Conservation (phyloP, 2,329 filamentous ascomycete genomes). For the Elsinoe ampelina region DNA sequence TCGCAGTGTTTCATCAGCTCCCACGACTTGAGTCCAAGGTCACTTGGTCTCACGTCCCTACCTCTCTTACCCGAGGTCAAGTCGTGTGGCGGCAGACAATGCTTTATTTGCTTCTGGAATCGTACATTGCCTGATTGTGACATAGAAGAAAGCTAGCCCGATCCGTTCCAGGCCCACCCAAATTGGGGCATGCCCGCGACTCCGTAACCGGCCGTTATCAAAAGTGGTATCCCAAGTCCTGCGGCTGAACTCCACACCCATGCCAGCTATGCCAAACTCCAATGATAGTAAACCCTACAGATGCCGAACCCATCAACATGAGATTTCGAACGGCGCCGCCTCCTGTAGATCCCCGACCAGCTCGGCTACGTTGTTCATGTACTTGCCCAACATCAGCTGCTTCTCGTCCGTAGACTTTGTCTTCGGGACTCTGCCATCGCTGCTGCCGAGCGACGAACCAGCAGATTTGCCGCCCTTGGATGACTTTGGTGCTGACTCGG, state of each 20-base stretch:
- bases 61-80: not conserved
- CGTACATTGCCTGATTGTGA: too few relatives aligned
- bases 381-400: constrained; percentile 64
- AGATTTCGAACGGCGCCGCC: constrained; percentile 57
- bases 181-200: not conserved
- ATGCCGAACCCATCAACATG: constrained; percentile 5
- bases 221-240: constrained; percentile 1
- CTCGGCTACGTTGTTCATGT: constrained; percentile 75
- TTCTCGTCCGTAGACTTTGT: constrained; percentile 72
- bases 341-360: constrained; percentile 71
- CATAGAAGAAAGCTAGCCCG: not conserved
- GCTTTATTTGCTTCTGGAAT: not conserved
- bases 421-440: not conserved
- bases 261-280: constrained; percentile 11
- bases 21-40: not conserved
- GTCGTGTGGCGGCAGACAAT: not conserved
- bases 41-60: too few relatives aligned
- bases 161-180: not conserved
- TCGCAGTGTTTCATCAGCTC: not conserved
- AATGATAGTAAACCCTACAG: not conserved
- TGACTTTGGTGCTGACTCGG: constrained; percentile 55
- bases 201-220: not conserved
- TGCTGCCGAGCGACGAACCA: constrained; percentile 8
- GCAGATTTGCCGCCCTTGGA: constrained; percentile 22
- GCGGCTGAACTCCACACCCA: constrained; percentile 9